Evolutionary conservation across 371 early-diverging fungal genomes (phyloP), one percentile per base, ranked within the genome.

Genomic region (Syncephalastrum contaminatum): DNA sequence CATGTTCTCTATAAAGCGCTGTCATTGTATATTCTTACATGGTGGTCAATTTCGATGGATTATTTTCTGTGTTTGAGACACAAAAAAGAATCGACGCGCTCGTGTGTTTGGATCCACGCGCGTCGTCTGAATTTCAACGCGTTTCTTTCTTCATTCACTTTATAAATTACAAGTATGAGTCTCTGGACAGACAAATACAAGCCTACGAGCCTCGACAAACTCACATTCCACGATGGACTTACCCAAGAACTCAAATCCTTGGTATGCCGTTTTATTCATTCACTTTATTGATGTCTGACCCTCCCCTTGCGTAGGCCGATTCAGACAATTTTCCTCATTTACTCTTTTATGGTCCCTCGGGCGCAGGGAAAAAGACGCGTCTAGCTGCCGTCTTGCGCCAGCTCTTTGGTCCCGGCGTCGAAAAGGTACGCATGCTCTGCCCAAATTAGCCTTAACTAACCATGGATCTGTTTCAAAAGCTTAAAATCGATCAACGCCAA

Each of bases 161-260:
- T 25, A 27, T 24, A 52, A 13, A 52, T n/a, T 19, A 16, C 30
- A 24, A 68, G n/a, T n/a, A 88, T 87, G 88, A 86, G 89, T 64
- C 83, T 99, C 42, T 99, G 98, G 97, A 91, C 93, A 41, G 99
- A 99, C 80, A 97, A 97, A 73, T 89, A 99, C 72, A 82, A 92
- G 45, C 99, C 99, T 30, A 81, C 73, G 47, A 66, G 82, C 24
- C 86, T 99, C 51, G 91, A 92, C 60, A 82, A 90, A 62, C 84
- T 99, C 56, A 84, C 86, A 64, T 93, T 88, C 69, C 96, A 97
- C 68, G 51, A 67, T 13, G 86, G 86, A 25, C 70, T 97, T 25
- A 85, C 91, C 6, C 63, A 58, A 24, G 89, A 90, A 49, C 80
- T 99, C 25, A 84, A 83, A 56, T 79, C 76, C 59, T 85, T 97